phyloP scores from a whole-genome alignment of 2,329 filamentous ascomycete genomes.

The Sporothrix schenckii region DNA sequence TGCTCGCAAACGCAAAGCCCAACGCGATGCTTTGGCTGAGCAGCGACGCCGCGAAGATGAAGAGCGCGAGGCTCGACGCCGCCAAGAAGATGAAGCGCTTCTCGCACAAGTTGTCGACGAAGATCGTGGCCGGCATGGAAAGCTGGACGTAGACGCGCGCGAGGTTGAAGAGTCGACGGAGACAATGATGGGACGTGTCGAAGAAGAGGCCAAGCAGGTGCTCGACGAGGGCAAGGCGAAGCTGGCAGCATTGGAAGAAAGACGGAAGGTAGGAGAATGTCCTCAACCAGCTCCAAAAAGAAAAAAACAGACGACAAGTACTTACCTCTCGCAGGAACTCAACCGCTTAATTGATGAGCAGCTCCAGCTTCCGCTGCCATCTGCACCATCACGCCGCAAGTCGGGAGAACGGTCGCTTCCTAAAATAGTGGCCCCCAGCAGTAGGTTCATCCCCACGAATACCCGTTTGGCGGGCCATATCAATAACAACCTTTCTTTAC shows the following conservation, averaged over 20 bases:
- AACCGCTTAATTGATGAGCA: constrained; percentile 50
- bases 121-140: constrained; percentile 42
- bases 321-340: constrained; percentile 43
- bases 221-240: constrained; percentile 43
- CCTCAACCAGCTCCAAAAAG: neutral
- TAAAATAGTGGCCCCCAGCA: constrained; percentile 27
- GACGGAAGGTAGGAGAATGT: constrained; percentile 39
- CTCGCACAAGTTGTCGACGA: constrained; percentile 39
- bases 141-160: constrained; percentile 41
- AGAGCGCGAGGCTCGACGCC: constrained; percentile 45
- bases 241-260: constrained; percentile 44
- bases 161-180: constrained; percentile 46
- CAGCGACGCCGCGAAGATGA: constrained; percentile 49
- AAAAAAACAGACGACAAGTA: neutral
- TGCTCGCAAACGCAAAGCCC: constrained; percentile 39
- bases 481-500: constrained; percentile 7
- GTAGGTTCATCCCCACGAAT: neutral
- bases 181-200: constrained; percentile 43
- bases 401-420: constrained; percentile 15
- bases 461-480: constrained; percentile 22
- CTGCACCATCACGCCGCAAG: constrained; percentile 39
- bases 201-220: constrained; percentile 41
- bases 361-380: constrained; percentile 43
- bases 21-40: constrained; percentile 44
- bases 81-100: constrained; percentile 46